Percentiles rank a stretch among this genome's conserved stretches.
Conservation (phyloP, 2,329 filamentous ascomycete genomes). For the Pestalotiopsis sp. region DNA sequence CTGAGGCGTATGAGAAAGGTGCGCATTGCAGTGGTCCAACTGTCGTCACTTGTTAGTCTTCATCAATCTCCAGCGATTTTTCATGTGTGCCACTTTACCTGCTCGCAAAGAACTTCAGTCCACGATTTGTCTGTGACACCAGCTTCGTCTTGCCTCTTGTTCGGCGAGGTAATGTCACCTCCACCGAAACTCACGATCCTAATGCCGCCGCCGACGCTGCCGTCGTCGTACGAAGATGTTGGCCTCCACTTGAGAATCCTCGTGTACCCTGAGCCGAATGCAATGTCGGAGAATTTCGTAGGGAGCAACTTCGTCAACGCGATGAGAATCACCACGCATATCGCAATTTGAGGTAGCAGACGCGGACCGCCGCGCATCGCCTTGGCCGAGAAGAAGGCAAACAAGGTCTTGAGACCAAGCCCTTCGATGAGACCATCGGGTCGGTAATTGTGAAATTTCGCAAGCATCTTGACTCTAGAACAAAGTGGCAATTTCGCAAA, state of each 20-base stretch:
- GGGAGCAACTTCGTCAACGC: slow-evolving; percentile 21
- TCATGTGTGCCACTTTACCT: slow-evolving; percentile 36
- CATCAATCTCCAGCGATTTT: background rate
- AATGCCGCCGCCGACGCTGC: slow-evolving; percentile 33
- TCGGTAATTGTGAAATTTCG: slow-evolving; percentile 4
- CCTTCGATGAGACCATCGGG: slow-evolving; percentile 14
- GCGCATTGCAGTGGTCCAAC: slow-evolving; percentile 47
- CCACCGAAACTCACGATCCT: slow-evolving; percentile 58
- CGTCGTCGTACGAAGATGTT: slow-evolving; percentile 10
- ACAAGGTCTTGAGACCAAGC: slow-evolving; percentile 18
- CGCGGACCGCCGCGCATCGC: slow-evolving; percentile 22
- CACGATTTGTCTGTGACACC: slow-evolving; percentile 34
- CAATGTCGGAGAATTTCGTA: slow-evolving; percentile 12
- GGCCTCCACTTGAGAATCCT: slow-evolving; percentile 17
- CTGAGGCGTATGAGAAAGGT: slow-evolving; percentile 49
- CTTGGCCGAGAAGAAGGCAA: slow-evolving; percentile 19
- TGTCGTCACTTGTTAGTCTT: slow-evolving; percentile 30
- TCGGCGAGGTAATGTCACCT: slow-evolving; percentile 45
- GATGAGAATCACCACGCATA: slow-evolving; percentile 21
- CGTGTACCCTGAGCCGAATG: slow-evolving; percentile 13
- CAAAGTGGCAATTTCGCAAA: background rate
- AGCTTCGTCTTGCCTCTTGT: slow-evolving; percentile 22
- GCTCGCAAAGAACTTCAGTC: slow-evolving; percentile 51
- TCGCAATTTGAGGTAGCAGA: slow-evolving; percentile 22
- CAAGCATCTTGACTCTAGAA: slow-evolving; percentile 3